A percentile compares a stretch with the other conserved stretches of the same genome.
Evolutionary conservation across 2,329 filamentous ascomycete genomes (phyloP).

Genomic region (Fusarium armeniacum): DNA sequence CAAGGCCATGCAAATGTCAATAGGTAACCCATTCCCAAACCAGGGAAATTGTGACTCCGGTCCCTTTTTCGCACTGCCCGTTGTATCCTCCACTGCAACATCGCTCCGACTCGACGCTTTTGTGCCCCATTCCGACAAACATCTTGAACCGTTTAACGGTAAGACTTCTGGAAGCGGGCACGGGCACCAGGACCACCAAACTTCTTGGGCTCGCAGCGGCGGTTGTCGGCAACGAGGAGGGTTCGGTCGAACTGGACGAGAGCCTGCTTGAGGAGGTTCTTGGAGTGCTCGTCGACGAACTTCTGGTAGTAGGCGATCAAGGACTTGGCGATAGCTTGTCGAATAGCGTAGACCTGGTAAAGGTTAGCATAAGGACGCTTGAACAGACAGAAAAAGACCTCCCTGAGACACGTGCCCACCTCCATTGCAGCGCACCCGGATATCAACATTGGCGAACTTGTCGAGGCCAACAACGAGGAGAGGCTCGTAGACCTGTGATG

Average conservation of each 20-base stretch:
- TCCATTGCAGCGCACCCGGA: constrained; percentile 94
- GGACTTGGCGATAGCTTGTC: constrained; percentile 95
- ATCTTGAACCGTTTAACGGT: constrained; percentile 78
- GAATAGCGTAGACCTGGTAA: constrained; percentile 90
- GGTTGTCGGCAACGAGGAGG: constrained; percentile 98
- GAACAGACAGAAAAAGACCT: too few relatives aligned
- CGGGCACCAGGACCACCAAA: constrained; percentile 93
- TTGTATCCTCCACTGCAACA: constrained; percentile 46
- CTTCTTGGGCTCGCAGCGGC: constrained; percentile 99
- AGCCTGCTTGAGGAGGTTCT: constrained; percentile 99
- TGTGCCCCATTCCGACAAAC: constrained; percentile 35
- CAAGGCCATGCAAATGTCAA: constrained; percentile 67
- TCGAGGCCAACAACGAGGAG: constrained; percentile 96
- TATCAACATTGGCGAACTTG: constrained; percentile 97
- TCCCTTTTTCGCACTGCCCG: constrained; percentile 54
- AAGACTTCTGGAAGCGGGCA: constrained; percentile 98
- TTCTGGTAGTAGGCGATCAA: constrained; percentile 94
- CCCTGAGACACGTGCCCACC: constrained; percentile 70
- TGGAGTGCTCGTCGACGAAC: constrained; percentile 99
- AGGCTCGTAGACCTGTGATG: constrained; percentile 90
- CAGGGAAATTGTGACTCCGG: constrained; percentile 58
- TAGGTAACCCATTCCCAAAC: constrained; percentile 59
- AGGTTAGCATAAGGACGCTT: background rate
- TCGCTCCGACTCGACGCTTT: constrained; percentile 42
- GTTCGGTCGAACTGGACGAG: constrained; percentile 96